Evolutionary conservation across 1,139 yeast species (phyloP).

Genomic region (Blastobotrys raffinosifermentans): DNA sequence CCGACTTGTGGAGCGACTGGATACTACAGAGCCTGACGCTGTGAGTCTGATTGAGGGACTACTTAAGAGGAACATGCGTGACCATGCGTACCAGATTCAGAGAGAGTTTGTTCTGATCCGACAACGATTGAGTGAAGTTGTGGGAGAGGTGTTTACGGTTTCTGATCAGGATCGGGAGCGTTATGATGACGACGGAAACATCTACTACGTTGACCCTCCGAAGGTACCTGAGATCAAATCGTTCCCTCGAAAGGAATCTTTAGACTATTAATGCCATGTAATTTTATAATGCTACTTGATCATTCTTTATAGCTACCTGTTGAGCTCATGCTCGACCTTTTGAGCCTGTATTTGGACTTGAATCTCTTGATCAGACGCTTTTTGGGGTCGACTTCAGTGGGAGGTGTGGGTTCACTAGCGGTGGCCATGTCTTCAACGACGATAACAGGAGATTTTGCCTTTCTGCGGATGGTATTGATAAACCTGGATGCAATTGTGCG

Average conservation of each 20-base stretch:
- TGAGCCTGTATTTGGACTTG: too few species aligned
- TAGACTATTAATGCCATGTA: conserved; percentile 18
- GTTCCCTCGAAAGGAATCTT: conserved; percentile 14
- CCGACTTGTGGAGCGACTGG: conserved; percentile 76
- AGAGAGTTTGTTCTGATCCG: conserved; percentile 56
- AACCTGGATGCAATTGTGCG: too few species aligned
- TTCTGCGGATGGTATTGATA: too few species aligned
- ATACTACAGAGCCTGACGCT: conserved; percentile 72
- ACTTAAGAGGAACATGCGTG: conserved; percentile 62
- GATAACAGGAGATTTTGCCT: too few species aligned
- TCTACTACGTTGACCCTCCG: conserved; percentile 39
- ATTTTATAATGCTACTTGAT: too few species aligned
- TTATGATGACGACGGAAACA: conserved; percentile 79
- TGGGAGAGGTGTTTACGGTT: conserved; percentile 62
- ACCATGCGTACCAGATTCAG: conserved; percentile 81
- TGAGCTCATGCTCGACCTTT: too few species aligned
- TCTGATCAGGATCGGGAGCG: conserved; percentile 84
- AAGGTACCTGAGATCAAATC: conserved; percentile 21
- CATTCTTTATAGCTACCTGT: too few species aligned
- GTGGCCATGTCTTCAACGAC: too few species aligned
- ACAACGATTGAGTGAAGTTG: conserved; percentile 48
- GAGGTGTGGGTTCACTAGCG: too few species aligned
- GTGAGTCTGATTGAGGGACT: conserved; percentile 66
- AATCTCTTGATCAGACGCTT: too few species aligned
- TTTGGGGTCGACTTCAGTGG: too few species aligned